Conservation (phyloP, 768 basidiomycete species). For the Amanita exitialis region DNA sequence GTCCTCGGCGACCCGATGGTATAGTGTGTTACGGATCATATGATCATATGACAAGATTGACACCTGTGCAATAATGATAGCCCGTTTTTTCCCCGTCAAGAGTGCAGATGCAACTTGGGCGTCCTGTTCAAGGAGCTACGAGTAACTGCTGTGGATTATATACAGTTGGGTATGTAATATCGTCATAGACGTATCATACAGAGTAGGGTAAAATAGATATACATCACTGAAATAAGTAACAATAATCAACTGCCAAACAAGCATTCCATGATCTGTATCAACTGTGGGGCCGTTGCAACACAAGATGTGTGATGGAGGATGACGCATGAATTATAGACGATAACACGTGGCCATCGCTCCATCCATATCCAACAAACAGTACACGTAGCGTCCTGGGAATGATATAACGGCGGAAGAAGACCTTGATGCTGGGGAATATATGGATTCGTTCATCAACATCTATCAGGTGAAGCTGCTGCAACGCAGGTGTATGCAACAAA, state of each 20-base stretch:
- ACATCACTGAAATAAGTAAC: background rate
- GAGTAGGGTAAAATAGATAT: background rate
- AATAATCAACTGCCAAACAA: background rate
- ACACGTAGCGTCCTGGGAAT: constrained; percentile 27
- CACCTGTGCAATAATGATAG: background rate
- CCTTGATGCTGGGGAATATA: constrained; percentile 34
- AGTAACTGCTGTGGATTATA: background rate
- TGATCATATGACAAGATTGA: background rate
- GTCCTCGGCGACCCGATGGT: background rate
- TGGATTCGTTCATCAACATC: constrained; percentile 27
- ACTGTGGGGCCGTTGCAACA: constrained; percentile 11
- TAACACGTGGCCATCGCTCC: constrained; percentile 34
- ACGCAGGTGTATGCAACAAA: constrained; percentile 36
- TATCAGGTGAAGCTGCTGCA: constrained; percentile 36
- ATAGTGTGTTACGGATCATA: background rate
- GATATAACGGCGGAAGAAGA: constrained; percentile 35
- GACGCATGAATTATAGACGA: constrained; percentile 23
- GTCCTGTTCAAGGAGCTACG: no score
- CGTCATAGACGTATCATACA: background rate
- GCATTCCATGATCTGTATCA: background rate
- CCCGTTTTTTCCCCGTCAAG: background rate
- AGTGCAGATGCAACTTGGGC: no score
- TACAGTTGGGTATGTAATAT: background rate
- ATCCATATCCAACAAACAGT: constrained; percentile 34
- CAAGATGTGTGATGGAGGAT: constrained; percentile 22